Base-by-base conservation (phyloP, 306 rosid genomes). In the Potentilla sterilis region DNA sequence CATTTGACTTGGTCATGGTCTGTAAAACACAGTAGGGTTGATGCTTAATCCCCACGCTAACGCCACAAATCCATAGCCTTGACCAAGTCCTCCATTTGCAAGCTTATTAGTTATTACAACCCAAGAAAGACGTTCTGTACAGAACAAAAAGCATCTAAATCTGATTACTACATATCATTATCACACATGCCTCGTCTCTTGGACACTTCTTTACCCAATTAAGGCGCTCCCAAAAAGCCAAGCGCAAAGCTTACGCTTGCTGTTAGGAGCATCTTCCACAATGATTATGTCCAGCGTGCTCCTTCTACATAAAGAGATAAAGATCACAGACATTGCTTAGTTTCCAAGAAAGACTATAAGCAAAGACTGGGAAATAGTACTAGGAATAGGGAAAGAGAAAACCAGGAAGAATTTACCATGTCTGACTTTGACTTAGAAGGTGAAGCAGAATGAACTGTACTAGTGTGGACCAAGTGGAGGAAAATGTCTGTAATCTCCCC, bases 381-480 rank as follows among this genome's bases (percentile, higher is more conserved):
- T 43, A 51, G 49, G 43, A 48, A 21, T 43, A 79, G 8, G 51
- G 70, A 41, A 47, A 58, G 32, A 14, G 43, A 70, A 44, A 46
- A 35, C 73, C 19, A 70, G 67, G 73, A 81, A 75, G 68, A 47
- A 3, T 18, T 62, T 75, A 48, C 51, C 66, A 75, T 19, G 54
- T 68, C 72, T 76, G 84, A 81, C 74, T n/a, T 64, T 64, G 69
- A 64, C 69, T 19, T 1, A 0, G 43, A 14, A 4, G 64, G 18
- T 58, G 37, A 22, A 22, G 37, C 15, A 4, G 7, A 58, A 58
- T 34, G 67, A 62, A 62, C 67, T 62, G 67, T 28, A 2, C 42
- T 4, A 14, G 22, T 34, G 12, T 6, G 35, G 5, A 2, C 2
- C 54, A 22, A 47, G 12, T 7, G 37, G 5, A 2, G 2, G 55